Conservation (phyloP, 2,329 filamentous ascomycete species). For the Cercospora sojina region DNA sequence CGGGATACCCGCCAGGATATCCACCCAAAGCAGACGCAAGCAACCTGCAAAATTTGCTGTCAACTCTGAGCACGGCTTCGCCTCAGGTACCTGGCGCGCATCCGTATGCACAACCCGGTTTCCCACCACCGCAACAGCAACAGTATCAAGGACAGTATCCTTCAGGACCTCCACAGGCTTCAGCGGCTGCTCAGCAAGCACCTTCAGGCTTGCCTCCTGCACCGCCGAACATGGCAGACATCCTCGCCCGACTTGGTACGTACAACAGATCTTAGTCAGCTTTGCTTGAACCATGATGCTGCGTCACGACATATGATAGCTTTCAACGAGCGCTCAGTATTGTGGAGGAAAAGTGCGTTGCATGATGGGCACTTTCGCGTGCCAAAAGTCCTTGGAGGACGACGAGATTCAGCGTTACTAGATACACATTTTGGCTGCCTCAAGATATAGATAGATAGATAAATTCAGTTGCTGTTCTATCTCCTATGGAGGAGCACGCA, state of each 20-base stretch:
- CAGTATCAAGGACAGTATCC: conserved; percentile 24
- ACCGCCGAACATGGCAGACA: conserved; percentile 67
- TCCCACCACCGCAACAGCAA: conserved; percentile 18
- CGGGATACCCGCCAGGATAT: conserved; percentile 34
- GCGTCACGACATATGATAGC: neutral
- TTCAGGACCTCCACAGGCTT: conserved; percentile 30
- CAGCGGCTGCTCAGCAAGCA: conserved; percentile 13
- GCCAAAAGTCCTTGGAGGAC: neutral
- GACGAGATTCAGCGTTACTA: neutral
- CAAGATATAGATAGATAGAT: too few relatives aligned
- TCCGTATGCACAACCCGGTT: conserved; percentile 22
- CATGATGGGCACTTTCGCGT: neutral
- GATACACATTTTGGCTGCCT: neutral
- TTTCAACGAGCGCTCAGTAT: neutral
- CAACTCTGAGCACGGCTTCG: conserved; percentile 52
- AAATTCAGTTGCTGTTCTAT: too few relatives aligned
- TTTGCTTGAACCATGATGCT: neutral
- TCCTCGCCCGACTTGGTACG: conserved; percentile 68
- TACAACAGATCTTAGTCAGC: conserved; percentile 21
- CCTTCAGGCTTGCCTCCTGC: conserved; percentile 52
- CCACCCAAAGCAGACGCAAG: conserved; percentile 65
- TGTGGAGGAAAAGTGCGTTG: neutral
- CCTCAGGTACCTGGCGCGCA: conserved; percentile 20
- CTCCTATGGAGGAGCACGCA: too few relatives aligned
- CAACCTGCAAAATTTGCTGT: conserved; percentile 68